Base-by-base conservation (phyloP, 2,329 filamentous ascomycete genomes). In the Penicillium sp. region DNA sequence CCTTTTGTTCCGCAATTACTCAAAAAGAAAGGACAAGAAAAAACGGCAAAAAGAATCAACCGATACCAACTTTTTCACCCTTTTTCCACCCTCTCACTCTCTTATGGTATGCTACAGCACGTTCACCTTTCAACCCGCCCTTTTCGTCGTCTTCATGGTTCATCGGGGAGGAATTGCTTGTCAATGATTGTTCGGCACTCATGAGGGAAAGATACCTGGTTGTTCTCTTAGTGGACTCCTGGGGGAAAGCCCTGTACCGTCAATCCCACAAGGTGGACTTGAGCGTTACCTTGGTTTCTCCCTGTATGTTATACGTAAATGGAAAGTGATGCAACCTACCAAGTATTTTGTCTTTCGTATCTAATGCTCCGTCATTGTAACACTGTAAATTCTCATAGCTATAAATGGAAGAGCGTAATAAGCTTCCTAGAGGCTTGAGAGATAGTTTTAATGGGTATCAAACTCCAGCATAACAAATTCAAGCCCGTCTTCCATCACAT, bases 151-250 rank as follows among this genome's bases (percentile, higher is more conserved):
- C 68, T 65, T 68, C 67, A 69, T 67, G 61, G 68, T 66, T 65
- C 70, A 73, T 71, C 70, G 68, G 70, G 73, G 74, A 72, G 73
- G 73, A 71, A 76, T 76, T 70, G 71, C 70, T 67, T 72, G 76
- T 77, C 75, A 76, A 76, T 84, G 81, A 84, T 84, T 87, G 87
- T 85, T 85, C 81, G 84, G 90, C 88, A 90, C 93, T 97, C 85
- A 97, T 91, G 93, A 97, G 93, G 94, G 94, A 98, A 98, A 98
- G 94, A 98, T 93, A 97, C 90, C 92, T 76, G 76, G 76, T 73
- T 73, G 81, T 78, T 77, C 77, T 79, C 71, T 71, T 73, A 70
- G 73, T 69, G 68, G 69, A 64, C 67, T 72, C 74, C 77, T 82
- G 90, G 92, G 93, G 93, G 94, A 98, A 97, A 93, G 94, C 94